Conservation (phyloP, 1,139 yeast genomes). For the Debaryomyces psychrophilus region DNA sequence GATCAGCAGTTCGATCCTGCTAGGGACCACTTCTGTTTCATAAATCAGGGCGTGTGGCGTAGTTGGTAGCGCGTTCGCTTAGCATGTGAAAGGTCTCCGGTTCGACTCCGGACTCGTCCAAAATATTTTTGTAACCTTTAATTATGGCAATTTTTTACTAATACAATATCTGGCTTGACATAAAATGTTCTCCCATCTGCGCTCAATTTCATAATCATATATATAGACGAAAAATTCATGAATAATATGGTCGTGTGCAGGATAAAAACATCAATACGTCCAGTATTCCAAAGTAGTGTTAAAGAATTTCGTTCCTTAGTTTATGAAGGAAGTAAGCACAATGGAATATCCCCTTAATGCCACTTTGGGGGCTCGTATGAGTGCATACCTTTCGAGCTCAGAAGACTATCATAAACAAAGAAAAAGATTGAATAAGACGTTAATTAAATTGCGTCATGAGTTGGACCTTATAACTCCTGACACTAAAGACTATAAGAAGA, state of each 20-base stretch:
- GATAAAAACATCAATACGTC: background rate
- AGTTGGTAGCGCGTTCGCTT: constrained; percentile 93
- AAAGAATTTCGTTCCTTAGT: background rate
- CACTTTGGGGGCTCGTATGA: constrained; percentile 52
- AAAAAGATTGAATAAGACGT: constrained; percentile 45
- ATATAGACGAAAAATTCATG: background rate
- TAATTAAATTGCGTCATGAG: constrained; percentile 60
- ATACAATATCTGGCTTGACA: too few relatives aligned
- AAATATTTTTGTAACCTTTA: constrained; percentile 22
- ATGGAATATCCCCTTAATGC: constrained; percentile 44
- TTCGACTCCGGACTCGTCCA: constrained; percentile 92
- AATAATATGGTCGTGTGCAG: background rate
- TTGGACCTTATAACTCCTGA: constrained; percentile 60
- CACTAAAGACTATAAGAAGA: constrained; percentile 54
- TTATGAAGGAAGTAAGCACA: background rate
- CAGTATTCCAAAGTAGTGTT: background rate
- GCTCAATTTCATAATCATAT: too few relatives aligned
- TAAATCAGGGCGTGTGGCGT: constrained; percentile 91
- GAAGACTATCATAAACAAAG: constrained; percentile 57
- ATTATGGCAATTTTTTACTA: background rate
- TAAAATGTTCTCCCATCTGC: too few relatives aligned
- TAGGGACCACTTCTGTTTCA: constrained; percentile 60
- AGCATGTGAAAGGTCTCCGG: constrained; percentile 92
- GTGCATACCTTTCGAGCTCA: constrained; percentile 52
- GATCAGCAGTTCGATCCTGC: constrained; percentile 89